phyloP scores from a whole-genome alignment of 2,329 filamentous ascomycete genomes.

The Penicillium sp. region DNA sequence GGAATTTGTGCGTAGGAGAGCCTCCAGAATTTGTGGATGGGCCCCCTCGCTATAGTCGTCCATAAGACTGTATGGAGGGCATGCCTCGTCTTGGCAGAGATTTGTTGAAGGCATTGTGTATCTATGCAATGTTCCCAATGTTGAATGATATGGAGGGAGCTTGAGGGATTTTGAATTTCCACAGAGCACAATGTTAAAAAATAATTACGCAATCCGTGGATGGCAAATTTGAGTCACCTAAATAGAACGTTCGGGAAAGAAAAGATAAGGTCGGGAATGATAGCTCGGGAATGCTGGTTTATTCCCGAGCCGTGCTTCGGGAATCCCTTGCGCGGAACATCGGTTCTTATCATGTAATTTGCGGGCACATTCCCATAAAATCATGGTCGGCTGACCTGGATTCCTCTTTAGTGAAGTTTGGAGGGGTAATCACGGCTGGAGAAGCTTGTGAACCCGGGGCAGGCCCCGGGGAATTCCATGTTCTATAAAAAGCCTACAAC shows the following conservation, averaged over 20 bases:
- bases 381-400: background rate
- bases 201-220: conserved; percentile 1
- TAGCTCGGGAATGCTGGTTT: conserved; percentile 20
- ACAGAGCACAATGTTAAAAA: background rate
- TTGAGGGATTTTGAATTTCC: background rate
- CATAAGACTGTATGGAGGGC: conserved; percentile 47
- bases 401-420: too few species aligned
- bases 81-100: conserved; percentile 26
- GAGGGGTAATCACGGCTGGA: background rate
- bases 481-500: background rate
- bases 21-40: conserved; percentile 52
- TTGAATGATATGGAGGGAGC: conserved; percentile 4
- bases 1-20: conserved; percentile 47
- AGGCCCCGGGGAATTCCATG: background rate
- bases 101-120: conserved; percentile 24
- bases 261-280: conserved; percentile 20
- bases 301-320: conserved; percentile 24
- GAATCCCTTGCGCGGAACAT: conserved; percentile 13
- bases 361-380: conserved; percentile 11
- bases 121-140: background rate
- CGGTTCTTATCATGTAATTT: conserved; percentile 21
- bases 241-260: conserved; percentile 20
- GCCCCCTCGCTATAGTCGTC: conserved; percentile 57
- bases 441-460: background rate
- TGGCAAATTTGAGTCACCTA: conserved; percentile 20